Conservation (phyloP, 2,329 filamentous ascomycete genomes). For the Penicillium verrucosum region DNA sequence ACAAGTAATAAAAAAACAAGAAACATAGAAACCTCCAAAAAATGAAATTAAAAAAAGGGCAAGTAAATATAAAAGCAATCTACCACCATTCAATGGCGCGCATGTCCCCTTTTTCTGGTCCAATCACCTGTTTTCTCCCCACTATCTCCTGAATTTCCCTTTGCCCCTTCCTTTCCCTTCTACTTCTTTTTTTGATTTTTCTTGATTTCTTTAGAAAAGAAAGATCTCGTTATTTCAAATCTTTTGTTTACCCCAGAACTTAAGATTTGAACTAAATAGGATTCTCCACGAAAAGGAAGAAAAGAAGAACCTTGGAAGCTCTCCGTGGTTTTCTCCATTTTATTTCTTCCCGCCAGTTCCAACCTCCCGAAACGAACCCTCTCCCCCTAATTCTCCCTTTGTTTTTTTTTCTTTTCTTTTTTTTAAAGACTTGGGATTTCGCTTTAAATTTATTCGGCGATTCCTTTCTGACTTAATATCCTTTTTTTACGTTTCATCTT, state of each 20-base stretch:
- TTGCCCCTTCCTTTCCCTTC: slow-evolving; percentile 11
- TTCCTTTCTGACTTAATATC: slow-evolving; percentile 12
- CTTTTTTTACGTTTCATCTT: slow-evolving; percentile 3
- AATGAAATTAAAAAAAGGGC: too few species aligned
- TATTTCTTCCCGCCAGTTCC: slow-evolving; percentile 13
- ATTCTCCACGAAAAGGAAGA: background rate
- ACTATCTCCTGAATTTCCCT: slow-evolving; percentile 15
- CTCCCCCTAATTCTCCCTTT: slow-evolving; percentile 15
- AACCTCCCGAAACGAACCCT: slow-evolving; percentile 14
- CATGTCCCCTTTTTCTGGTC: slow-evolving; percentile 9
- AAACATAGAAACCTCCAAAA: background rate
- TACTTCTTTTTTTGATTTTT: background rate
- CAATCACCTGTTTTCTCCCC: slow-evolving; percentile 12
- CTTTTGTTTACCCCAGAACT: slow-evolving; percentile 4
- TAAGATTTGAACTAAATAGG: background rate
- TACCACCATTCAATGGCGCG: background rate
- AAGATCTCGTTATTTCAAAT: background rate
- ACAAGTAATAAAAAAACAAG: too few species aligned
- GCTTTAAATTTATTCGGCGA: background rate
- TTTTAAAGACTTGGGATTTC: slow-evolving; percentile 1
- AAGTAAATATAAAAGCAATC: slow-evolving; percentile 1
- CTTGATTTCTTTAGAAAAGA: background rate
- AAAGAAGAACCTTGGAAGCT: background rate
- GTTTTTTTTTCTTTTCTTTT: slow-evolving; percentile 20
- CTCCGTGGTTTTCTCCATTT: slow-evolving; percentile 3